Evolutionary conservation across 805 yeast species (phyloP).

Genomic region (Crinitomyces ghanaensis): DNA sequence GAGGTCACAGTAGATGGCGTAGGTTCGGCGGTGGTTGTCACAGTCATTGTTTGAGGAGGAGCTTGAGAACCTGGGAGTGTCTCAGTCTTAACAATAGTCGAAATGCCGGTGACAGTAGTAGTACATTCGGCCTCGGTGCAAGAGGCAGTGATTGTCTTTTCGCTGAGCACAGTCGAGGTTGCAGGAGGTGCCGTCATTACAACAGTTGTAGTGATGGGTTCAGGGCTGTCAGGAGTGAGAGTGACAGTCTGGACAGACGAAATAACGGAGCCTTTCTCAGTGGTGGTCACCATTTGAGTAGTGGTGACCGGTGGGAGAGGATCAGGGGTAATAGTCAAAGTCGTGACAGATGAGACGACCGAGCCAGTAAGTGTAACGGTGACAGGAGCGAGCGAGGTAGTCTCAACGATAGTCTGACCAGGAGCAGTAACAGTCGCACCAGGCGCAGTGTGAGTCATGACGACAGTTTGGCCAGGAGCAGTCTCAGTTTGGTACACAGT

Average conservation of each 20-base stretch:
- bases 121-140: no score
- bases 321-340: no score
- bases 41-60: slow-evolving; percentile 7
- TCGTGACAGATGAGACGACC: no score
- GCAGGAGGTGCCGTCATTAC: slow-evolving; percentile 5
- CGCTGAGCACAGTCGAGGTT: slow-evolving; percentile 4
- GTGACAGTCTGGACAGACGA: slow-evolving; percentile 1
- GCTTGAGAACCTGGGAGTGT: slow-evolving; percentile 7
- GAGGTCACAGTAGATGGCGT: slow-evolving; percentile 5
- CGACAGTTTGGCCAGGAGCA: no score
- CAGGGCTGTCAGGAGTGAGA: slow-evolving; percentile 2
- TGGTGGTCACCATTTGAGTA: slow-evolving; percentile 3
- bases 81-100: slow-evolving; percentile 3
- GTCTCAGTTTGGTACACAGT: background rate
- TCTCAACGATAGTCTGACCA: no score
- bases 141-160: no score
- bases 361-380: no score
- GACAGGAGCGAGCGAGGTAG: no score
- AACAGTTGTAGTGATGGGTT: slow-evolving; percentile 6
- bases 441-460: no score
- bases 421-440: no score
- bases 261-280: slow-evolving; percentile 1
- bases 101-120: slow-evolving; percentile 8
- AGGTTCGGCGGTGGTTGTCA: slow-evolving; percentile 4
- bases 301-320: no score